Conservation (phyloP, 2,329 filamentous ascomycete genomes). For the Hymenoscyphus linearis region DNA sequence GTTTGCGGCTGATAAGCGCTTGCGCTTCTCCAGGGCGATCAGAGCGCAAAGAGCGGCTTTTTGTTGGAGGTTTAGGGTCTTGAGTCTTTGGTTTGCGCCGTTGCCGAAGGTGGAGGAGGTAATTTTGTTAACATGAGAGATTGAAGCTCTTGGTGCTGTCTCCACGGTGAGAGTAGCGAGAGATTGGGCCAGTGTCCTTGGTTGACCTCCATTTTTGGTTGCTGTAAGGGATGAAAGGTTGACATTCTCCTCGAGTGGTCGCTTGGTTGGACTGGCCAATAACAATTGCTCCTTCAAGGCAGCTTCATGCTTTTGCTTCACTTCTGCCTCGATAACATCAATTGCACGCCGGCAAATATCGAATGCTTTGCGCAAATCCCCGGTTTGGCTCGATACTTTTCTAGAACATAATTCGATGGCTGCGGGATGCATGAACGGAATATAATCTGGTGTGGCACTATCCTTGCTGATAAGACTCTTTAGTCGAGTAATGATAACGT, state of each 20-base stretch:
- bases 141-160: constrained; percentile 81
- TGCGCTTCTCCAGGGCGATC: constrained; percentile 77
- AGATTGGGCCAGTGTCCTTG: constrained; percentile 42
- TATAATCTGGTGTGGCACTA: constrained; percentile 48
- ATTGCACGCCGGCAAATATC: constrained; percentile 88
- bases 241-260: constrained; percentile 72
- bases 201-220: constrained; percentile 32
- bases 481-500: constrained; percentile 79
- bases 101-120: constrained; percentile 88
- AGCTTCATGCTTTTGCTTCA: constrained; percentile 65
- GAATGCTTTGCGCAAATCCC: constrained; percentile 90
- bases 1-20: constrained; percentile 45
- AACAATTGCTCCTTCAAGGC: constrained; percentile 51
- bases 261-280: constrained; percentile 63
- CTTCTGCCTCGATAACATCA: constrained; percentile 83
- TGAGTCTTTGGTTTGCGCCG: constrained; percentile 76
- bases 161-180: constrained; percentile 60
- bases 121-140: constrained; percentile 86
- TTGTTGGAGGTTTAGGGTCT: constrained; percentile 88
- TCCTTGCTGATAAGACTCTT: constrained; percentile 62
- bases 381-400: constrained; percentile 90
- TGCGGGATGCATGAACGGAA: constrained; percentile 89
- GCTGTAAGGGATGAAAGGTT: constrained; percentile 59
- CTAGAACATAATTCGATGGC: constrained; percentile 91
- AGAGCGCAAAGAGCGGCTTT: constrained; percentile 90